A percentile compares a stretch with the other conserved stretches of the same genome.
Conservation (phyloP, 2,329 filamentous ascomycete genomes). For the Cercospora beticola region DNA sequence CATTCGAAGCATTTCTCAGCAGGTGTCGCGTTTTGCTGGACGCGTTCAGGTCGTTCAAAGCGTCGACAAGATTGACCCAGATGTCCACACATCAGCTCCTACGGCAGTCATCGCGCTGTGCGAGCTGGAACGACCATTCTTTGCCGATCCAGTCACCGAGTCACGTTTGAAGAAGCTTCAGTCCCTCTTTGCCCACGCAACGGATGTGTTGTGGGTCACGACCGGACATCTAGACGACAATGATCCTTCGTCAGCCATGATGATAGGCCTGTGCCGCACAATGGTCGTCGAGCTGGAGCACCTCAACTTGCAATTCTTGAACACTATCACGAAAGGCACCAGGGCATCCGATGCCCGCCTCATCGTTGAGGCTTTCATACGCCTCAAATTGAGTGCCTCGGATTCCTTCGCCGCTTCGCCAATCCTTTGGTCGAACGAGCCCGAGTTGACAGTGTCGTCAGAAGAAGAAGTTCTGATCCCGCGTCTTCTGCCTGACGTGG, state of each 20-base stretch:
- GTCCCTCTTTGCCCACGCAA: constrained; percentile 17
- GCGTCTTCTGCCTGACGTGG: constrained; percentile 24
- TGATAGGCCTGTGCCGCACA: constrained; percentile 25
- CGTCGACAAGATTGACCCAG: constrained; percentile 17
- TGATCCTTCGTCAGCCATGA: constrained; percentile 20
- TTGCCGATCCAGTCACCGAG: constrained; percentile 16
- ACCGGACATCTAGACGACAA: constrained; percentile 19
- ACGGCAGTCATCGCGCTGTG: constrained; percentile 24
- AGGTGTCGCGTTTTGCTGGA: constrained; percentile 19
- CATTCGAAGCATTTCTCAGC: constrained; percentile 17
- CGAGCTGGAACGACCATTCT: constrained; percentile 25
- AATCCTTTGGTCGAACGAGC: constrained; percentile 23
- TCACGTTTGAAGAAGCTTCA: constrained; percentile 20
- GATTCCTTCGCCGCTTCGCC: constrained; percentile 12
- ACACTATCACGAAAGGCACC: constrained; percentile 13
- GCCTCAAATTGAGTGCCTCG: constrained; percentile 18
- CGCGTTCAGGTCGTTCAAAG: constrained; percentile 22
- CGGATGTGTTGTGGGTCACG: constrained; percentile 23
- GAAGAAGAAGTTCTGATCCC: constrained; percentile 23
- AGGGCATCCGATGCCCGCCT: constrained; percentile 13
- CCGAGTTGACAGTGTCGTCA: constrained; percentile 25
- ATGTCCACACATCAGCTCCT: constrained; percentile 6
- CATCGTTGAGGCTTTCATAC: constrained; percentile 21
- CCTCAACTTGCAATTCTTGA: constrained; percentile 24
- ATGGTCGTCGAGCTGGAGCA: constrained; percentile 22